phyloP scores from a whole-genome alignment of 2,329 filamentous ascomycete genomes.

The Phialophora tarda region DNA sequence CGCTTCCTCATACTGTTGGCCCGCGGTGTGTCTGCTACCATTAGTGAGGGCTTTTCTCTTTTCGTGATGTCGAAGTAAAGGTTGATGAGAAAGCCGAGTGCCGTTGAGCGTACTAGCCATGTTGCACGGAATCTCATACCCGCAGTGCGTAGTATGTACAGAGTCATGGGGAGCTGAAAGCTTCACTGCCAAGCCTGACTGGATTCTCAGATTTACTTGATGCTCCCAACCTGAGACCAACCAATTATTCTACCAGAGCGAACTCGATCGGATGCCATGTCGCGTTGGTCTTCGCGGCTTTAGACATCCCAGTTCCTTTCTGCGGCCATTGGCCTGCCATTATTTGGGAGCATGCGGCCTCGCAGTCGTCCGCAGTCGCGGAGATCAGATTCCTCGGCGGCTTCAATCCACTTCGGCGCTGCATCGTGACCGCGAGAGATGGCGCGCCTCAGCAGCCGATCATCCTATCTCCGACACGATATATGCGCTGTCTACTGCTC shows the following conservation, averaged over 20 bases:
- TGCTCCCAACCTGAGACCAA: not conserved
- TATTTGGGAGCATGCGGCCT: not conserved
- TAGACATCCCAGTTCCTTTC: not conserved
- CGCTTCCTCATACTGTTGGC: too few species aligned
- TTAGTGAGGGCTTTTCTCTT: too few species aligned
- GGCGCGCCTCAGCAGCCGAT: constrained; percentile 3
- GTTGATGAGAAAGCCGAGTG: too few species aligned
- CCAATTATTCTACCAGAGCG: not conserved
- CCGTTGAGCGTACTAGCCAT: too few species aligned
- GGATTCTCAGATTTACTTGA: constrained; percentile 25
- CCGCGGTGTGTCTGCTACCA: too few species aligned
- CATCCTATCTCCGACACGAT: constrained; percentile 64
- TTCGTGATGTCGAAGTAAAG: too few species aligned
- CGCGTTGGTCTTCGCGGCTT: constrained; percentile 13
- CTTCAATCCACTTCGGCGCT: constrained; percentile 24
- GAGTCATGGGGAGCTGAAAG: too few species aligned
- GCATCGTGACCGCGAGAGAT: constrained; percentile 15
- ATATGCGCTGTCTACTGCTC: constrained; percentile 86
- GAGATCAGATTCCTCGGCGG: not conserved
- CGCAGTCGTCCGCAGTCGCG: not conserved
- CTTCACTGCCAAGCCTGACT: constrained; percentile 6
- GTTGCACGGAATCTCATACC: too few species aligned
- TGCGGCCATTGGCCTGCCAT: not conserved
- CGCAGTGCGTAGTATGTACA: too few species aligned
- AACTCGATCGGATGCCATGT: constrained; percentile 30